phyloP scores from a whole-genome alignment of 2,329 filamentous ascomycete species.

The Zymoseptoria brevis region DNA sequence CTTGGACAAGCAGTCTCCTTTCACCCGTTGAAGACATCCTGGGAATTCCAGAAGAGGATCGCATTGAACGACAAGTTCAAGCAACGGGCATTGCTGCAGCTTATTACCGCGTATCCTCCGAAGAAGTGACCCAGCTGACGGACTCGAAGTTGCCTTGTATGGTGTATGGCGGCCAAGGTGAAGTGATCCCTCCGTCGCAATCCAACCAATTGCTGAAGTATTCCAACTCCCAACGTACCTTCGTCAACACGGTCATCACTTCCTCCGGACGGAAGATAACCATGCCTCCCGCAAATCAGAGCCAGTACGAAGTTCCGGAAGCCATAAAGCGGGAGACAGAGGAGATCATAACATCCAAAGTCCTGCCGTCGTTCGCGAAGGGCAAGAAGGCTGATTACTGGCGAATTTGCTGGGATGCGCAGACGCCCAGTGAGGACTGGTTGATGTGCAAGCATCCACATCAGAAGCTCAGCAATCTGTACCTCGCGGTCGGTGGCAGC shows the following conservation, averaged over 20 bases:
- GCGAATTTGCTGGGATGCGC: constrained; percentile 52
- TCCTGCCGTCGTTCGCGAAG: constrained; percentile 29
- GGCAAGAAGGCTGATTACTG: constrained; percentile 32
- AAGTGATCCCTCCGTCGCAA: constrained; percentile 42
- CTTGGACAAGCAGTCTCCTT: constrained; percentile 49
- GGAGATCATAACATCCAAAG: constrained; percentile 12
- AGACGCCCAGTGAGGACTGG: constrained; percentile 56
- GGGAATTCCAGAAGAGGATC: constrained; percentile 37
- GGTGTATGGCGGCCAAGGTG: constrained; percentile 40
- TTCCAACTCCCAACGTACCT: constrained; percentile 49
- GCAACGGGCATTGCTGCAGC: constrained; percentile 54
- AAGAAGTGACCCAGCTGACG: constrained; percentile 43
- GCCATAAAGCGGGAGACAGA: constrained; percentile 14
- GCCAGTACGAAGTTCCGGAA: constrained; percentile 13
- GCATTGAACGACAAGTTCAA: constrained; percentile 45
- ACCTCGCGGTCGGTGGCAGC: constrained; percentile 54
- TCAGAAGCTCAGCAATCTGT: constrained; percentile 44
- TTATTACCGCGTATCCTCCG: constrained; percentile 46
- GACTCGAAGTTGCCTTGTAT: constrained; percentile 44
- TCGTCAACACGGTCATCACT: constrained; percentile 46
- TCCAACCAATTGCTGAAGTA: constrained; percentile 50
- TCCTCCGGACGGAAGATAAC: constrained; percentile 47
- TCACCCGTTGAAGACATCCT: constrained; percentile 41
- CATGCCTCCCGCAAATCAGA: constrained; percentile 32
- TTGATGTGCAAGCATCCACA: constrained; percentile 49